Evolutionary conservation across 2,329 filamentous ascomycete species (phyloP).

Genomic region (Cadophora malorum): DNA sequence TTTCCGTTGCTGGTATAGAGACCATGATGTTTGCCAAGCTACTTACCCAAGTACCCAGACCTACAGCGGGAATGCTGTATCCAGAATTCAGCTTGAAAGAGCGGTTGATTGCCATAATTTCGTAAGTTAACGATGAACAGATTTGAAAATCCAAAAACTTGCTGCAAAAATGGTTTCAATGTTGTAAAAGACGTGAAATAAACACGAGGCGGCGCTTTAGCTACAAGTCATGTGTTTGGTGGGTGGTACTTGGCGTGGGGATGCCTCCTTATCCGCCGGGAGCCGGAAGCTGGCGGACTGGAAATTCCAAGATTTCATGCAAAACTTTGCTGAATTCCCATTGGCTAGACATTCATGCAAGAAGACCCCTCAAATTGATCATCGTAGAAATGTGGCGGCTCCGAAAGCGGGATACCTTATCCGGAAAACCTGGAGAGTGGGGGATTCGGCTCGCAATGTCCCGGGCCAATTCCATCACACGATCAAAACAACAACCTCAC

Average conservation of each 20-base stretch:
- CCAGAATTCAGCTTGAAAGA: constrained; percentile 50
- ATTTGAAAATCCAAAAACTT: background rate
- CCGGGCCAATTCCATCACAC: background rate
- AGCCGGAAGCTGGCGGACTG: background rate
- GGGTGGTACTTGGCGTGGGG: background rate
- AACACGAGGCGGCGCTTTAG: background rate
- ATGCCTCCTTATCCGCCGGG: background rate
- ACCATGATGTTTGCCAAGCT: background rate
- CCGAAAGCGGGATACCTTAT: background rate
- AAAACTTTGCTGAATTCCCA: background rate
- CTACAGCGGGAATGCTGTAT: constrained; percentile 49
- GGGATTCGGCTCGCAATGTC: constrained; percentile 2
- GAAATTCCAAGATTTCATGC: background rate
- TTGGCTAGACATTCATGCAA: background rate
- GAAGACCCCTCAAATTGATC: background rate
- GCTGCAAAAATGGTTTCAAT: background rate
- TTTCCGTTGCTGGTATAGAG: background rate
- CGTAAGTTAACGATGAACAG: background rate
- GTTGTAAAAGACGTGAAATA: background rate
- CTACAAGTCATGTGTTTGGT: background rate
- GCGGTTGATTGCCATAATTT: constrained; percentile 46
- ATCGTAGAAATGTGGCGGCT: background rate
- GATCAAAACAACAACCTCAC: background rate
- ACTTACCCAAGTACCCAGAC: constrained; percentile 49
- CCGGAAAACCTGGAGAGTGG: constrained; percentile 1